Conservation (phyloP, 176 grass and related monocot genomes). For the Carex littledalei region DNA sequence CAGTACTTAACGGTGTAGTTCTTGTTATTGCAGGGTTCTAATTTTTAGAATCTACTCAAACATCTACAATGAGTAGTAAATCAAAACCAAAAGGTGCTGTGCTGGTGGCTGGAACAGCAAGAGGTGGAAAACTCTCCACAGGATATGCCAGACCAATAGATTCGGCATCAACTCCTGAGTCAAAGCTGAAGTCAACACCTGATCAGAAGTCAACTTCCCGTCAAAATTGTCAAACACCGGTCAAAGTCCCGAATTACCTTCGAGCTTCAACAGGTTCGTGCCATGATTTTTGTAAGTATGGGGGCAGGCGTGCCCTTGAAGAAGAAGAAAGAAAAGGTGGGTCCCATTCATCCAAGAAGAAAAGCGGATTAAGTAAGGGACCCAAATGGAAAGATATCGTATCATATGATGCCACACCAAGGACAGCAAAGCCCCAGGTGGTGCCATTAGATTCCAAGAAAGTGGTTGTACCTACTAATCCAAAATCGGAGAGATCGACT, state of each 20-base stretch:
- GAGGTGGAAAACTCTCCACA: constrained; percentile 28
- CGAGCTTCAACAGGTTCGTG: constrained; percentile 69
- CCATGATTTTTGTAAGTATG: constrained; percentile 94
- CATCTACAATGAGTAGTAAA: constrained; percentile 2
- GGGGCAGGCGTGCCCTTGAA: constrained; percentile 39
- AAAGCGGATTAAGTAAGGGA: constrained; percentile 12
- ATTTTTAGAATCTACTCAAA: neutral
- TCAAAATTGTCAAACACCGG: constrained; percentile 19
- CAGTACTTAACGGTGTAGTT: neutral
- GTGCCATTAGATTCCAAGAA: constrained; percentile 27
- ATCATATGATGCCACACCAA: constrained; percentile 33
- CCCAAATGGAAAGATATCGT: constrained; percentile 30
- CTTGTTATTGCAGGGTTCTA: neutral
- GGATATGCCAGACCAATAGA: constrained; percentile 21
- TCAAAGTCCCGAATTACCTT: constrained; percentile 51
- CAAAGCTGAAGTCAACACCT: constrained; percentile 24
- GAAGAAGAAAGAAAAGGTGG: constrained; percentile 46
- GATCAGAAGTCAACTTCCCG: neutral
- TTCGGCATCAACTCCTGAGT: constrained; percentile 31
- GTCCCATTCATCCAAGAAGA: constrained; percentile 33
- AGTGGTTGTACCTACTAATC: constrained; percentile 19
- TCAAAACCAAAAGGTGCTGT: constrained; percentile 4
- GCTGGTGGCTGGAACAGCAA: neutral
- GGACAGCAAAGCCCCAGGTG: constrained; percentile 24
- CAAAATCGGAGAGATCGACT: constrained; percentile 27